Evolutionary conservation across 257 asterid species (phyloP), one percentile per base, ranked within the genome.

Genomic region (Rubia yunnanensis): DNA sequence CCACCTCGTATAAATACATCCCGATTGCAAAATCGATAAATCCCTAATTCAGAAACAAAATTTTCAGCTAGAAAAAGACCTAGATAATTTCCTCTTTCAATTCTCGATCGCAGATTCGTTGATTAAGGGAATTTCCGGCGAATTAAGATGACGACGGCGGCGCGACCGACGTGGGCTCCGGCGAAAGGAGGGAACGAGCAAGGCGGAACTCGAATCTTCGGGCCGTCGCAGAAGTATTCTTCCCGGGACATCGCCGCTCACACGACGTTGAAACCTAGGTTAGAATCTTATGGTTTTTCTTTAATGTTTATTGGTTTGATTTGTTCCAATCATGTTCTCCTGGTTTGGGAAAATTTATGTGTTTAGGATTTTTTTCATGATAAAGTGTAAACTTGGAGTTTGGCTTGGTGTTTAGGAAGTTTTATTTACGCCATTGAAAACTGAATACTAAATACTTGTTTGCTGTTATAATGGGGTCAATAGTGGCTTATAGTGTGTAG

Each of bases 161-260:
- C 99, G 2, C 86, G 97, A 75, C 97, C 99, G 24, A 94, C 99
- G 5, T 94, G 99, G 99, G 99, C 99, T 66, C 99, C 99, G 48
- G 99, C 99, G 0, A 89, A 92, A 74, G 99, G 99, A 48, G 97
- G 97, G 54, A 91, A 88, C 74, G 99, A 94, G 69, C 99, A 94
- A 77, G 96, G 99, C 0, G 99, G 99, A 0, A 74, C 99, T 39
- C 81, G 99, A 49, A 94, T 94, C 22, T 94, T 94, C 67, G 96
- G 97, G 11, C 94, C 97, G 1, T 94, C 97, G 34, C 99, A 90
- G 74, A 94, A 94, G 77, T 94, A 94, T 70, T 94, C 99, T 26
- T 94, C 99, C n/a, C 79, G 97, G 79, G 96, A 90, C 64, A 83
- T 90, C 63, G 99, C 97, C 31, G 38, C 99, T 48, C 99, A 92